Percentiles rank a stretch among this genome's conserved stretches.
These are phyloP conservation scores for Suillus americanus DNA, from an alignment of 768 basidiomycete species.

Conservation along the genomic window DNA sequence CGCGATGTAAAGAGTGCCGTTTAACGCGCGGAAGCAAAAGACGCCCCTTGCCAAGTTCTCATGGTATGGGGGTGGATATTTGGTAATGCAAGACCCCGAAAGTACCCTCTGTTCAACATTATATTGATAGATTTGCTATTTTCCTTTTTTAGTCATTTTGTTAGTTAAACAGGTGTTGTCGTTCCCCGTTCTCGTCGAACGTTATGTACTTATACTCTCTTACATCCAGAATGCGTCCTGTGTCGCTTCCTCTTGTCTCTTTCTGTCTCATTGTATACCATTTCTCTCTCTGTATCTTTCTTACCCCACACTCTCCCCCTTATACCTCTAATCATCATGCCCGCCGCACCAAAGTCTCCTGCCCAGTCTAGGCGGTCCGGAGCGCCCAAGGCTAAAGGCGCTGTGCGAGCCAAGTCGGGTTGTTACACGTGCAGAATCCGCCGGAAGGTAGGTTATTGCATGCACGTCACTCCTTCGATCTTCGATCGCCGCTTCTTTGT, in stretches of 20 bases:
- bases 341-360: slow-evolving; percentile 41
- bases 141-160: slow-evolving; percentile 7
- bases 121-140: slow-evolving; percentile 8
- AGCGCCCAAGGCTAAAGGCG: slow-evolving; percentile 75
- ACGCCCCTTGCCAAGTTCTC: slow-evolving; percentile 20
- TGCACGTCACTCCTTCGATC: slow-evolving; percentile 9
- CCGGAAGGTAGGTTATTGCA: slow-evolving; percentile 58
- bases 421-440: slow-evolving; percentile 89
- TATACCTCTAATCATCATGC: slow-evolving; percentile 22
- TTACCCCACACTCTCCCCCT: slow-evolving; percentile 22
- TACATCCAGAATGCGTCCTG: slow-evolving; percentile 20
- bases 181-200: slow-evolving; percentile 19
- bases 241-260: slow-evolving; percentile 12
- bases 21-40: slow-evolving; percentile 24
- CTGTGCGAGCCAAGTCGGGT: slow-evolving; percentile 82
- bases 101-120: neutral
- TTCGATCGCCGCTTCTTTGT: slow-evolving; percentile 7
- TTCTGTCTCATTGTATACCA: neutral
- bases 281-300: slow-evolving; percentile 17
- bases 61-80: slow-evolving; percentile 20
- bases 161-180: slow-evolving; percentile 2
- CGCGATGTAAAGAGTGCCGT: slow-evolving; percentile 15
- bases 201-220: slow-evolving; percentile 33
- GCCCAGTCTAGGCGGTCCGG: slow-evolving; percentile 43
- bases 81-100: slow-evolving; percentile 22